phyloP scores from a whole-genome alignment of 805 yeast species.

The Middelhovenomyces tepae region DNA sequence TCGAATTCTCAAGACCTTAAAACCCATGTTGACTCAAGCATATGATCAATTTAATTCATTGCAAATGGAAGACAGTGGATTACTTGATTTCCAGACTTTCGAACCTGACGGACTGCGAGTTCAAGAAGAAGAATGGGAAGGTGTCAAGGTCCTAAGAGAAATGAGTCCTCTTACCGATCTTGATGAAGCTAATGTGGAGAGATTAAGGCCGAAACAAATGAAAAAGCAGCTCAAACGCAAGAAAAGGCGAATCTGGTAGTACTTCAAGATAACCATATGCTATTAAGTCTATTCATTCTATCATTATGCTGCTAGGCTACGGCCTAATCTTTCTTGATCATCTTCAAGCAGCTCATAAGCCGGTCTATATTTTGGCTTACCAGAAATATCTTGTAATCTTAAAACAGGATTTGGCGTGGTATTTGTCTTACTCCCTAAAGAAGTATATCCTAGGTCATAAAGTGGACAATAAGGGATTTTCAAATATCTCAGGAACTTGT shows the following conservation, averaged over 20 bases:
- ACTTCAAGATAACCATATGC: too few species aligned
- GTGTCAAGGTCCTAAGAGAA: slow-evolving; percentile 15
- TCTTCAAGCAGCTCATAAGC: slow-evolving; percentile 39
- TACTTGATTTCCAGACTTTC: slow-evolving; percentile 23
- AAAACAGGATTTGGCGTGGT: slow-evolving; percentile 68
- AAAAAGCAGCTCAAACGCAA: too few species aligned
- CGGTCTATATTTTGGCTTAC: slow-evolving; percentile 49
- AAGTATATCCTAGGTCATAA: slow-evolving; percentile 81
- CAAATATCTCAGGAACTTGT: slow-evolving; percentile 50
- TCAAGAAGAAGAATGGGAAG: slow-evolving; percentile 27
- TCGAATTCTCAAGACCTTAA: too few species aligned
- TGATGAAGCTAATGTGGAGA: too few species aligned
- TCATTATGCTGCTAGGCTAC: slow-evolving; percentile 12
- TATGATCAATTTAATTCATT: too few species aligned
- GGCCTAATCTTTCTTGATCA: slow-evolving; percentile 47
- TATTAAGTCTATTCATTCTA: neutral
- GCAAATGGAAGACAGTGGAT: slow-evolving; percentile 6
- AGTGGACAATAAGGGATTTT: slow-evolving; percentile 62
- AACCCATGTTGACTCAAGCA: too few species aligned
- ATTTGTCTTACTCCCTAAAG: slow-evolving; percentile 69
- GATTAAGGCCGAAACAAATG: too few species aligned
- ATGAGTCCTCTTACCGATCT: slow-evolving; percentile 14
- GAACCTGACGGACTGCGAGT: slow-evolving; percentile 21
- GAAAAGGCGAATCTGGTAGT: too few species aligned
- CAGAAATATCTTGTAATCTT: slow-evolving; percentile 17